A percentile compares a stretch with the other conserved stretches of the same genome.
Evolutionary conservation across 2,329 filamentous ascomycete species (phyloP).

Genomic region (Davidsoniella eucalypti): DNA sequence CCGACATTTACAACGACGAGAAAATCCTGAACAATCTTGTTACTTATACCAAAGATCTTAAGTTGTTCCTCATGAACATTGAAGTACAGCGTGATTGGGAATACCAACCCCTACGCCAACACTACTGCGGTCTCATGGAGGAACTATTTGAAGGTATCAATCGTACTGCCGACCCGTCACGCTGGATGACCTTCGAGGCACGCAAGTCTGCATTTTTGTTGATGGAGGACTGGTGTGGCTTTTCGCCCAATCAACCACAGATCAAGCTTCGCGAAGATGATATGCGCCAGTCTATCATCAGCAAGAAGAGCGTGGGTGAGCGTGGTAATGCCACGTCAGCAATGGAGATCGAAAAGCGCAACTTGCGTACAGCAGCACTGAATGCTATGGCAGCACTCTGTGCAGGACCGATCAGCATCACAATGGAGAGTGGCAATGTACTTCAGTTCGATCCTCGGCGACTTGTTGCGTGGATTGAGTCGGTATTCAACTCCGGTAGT

Average conservation of each 20-base stretch:
- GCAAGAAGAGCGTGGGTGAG: constrained; percentile 61
- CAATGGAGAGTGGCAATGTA: constrained; percentile 71
- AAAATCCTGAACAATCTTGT: constrained; percentile 84
- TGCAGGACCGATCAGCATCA: constrained; percentile 68
- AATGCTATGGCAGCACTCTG: constrained; percentile 93
- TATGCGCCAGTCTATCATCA: constrained; percentile 71
- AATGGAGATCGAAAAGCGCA: constrained; percentile 93
- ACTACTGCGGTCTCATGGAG: constrained; percentile 90
- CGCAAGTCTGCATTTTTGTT: constrained; percentile 87
- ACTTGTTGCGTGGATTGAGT: constrained; percentile 89
- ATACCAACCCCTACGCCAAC: constrained; percentile 76
- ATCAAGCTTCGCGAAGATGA: constrained; percentile 69
- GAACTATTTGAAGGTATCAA: constrained; percentile 86
- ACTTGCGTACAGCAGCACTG: constrained; percentile 74
- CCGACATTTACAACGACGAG: constrained; percentile 67
- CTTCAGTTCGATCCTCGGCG: constrained; percentile 83
- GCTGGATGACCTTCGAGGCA: constrained; percentile 96
- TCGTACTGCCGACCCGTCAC: constrained; percentile 62
- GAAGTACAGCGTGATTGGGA: constrained; percentile 92
- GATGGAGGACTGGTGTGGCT: constrained; percentile 99
- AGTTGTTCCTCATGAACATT: constrained; percentile 84
- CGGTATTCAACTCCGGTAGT: constrained; percentile 82
- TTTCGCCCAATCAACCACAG: constrained; percentile 76
- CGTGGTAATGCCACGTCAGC: constrained; percentile 67
- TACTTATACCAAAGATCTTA: constrained; percentile 77